Evolutionary conservation across 257 asterid genomes (phyloP), one percentile per base, ranked within the genome.

Genomic region (Voacanga thouarsii): DNA sequence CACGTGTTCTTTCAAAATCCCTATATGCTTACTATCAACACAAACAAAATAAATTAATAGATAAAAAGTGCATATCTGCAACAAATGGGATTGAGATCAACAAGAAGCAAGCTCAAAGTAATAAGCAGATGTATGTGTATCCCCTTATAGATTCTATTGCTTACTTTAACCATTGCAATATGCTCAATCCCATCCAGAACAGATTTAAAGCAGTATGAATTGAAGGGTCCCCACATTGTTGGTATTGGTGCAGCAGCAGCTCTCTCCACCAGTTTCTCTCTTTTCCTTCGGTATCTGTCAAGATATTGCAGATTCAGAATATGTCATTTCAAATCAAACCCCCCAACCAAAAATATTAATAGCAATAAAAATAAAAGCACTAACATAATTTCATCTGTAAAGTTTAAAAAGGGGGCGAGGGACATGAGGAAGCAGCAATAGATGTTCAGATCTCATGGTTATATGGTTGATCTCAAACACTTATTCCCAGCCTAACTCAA

Each of bases 111-210:
- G 12, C 4, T 33, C 51, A 11, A 23, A 37, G 41, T 3, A 60
- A 5, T n/a, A 50, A 43, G 37, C 18, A 51, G 24, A 16, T 14
- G 24, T 23, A 44, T 5, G 19, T 33, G 28, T 1, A 68, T 68
- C 33, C 3, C 53, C 53, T 9, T 37, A 68, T 41, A 55, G 45
- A 50, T 24, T 66, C 7, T 53, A 49, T 61, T 37, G 41, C 83
- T 28, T 51, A 81, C 81, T 71, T 77, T 81, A 39, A 81, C 81
- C 81, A 77, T 77, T n/a, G 78, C 84, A 72, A 81, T 81, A 72
- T 81, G 84, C 72, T 81, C 84, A 63, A 77, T 63, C 44, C 84
- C 84, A 72, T 81, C 84, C 50, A 77, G 53, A 56, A 81, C 60
- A 51, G 84, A 81, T 63, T 77, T 81, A 39, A 30, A 81, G 81